Percentiles rank a stretch among this genome's conserved stretches.
phyloP scores from a whole-genome alignment of 768 basidiomycete species.

The Pleurotus citrinopileatus region DNA sequence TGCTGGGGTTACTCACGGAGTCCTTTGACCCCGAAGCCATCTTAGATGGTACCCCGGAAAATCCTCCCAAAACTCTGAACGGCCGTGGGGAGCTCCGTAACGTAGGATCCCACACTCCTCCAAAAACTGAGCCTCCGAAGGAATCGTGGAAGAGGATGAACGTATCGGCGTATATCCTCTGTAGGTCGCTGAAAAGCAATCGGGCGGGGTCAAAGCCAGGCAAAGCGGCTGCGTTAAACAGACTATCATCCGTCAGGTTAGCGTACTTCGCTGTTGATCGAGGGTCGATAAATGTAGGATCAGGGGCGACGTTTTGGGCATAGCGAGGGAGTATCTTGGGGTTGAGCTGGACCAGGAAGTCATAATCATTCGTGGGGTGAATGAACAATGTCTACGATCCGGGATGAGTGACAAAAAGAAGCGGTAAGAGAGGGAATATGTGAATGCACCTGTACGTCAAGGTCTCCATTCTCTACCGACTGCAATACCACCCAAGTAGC shows the following conservation, averaged over 20 bases:
- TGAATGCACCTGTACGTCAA: constrained; percentile 61
- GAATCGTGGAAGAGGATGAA: constrained; percentile 84
- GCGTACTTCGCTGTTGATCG: constrained; percentile 42
- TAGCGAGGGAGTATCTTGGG: constrained; percentile 65
- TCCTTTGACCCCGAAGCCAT: not conserved
- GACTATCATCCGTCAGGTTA: constrained; percentile 33
- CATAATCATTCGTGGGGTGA: constrained; percentile 83
- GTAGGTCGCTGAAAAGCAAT: constrained; percentile 56
- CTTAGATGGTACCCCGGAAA: constrained; percentile 58
- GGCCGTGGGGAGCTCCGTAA: constrained; percentile 52
- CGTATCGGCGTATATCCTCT: constrained; percentile 74
- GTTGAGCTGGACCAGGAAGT: constrained; percentile 78
- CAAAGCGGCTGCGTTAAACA: constrained; percentile 20
- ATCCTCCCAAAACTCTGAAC: constrained; percentile 82
- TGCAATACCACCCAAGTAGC: constrained; percentile 68
- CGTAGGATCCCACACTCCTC: constrained; percentile 83
- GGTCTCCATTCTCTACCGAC: constrained; percentile 42
- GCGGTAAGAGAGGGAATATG: not conserved
- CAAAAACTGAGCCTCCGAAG: constrained; percentile 75
- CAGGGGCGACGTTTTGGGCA: constrained; percentile 61
- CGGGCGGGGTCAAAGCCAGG: constrained; percentile 82
- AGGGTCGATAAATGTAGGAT: constrained; percentile 23
- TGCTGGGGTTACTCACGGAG: not conserved
- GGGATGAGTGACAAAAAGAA: not conserved
- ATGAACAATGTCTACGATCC: constrained; percentile 70